A percentile compares a stretch with the other conserved stretches of the same genome.
phyloP scores from a whole-genome alignment of 345 rosid species.

The Hibiscus mutabilis region DNA sequence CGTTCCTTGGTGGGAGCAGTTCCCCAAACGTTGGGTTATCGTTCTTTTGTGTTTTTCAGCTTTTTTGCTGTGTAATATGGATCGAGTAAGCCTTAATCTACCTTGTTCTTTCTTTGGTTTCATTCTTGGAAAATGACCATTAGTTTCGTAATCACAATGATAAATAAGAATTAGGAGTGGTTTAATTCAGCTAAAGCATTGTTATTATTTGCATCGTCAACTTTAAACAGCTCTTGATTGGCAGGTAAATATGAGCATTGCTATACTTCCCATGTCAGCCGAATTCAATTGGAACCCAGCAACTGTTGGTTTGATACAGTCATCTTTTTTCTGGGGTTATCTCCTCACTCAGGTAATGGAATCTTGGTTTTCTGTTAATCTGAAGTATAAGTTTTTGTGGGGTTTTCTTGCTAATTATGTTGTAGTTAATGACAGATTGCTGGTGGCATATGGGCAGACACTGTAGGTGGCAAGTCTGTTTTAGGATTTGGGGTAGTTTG shows the following conservation, averaged over 20 bases:
- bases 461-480: conserved; percentile 77
- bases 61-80: conserved; percentile 90
- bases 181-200: not conserved
- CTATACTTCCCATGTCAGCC: conserved; percentile 98
- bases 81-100: conserved; percentile 43
- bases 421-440: conserved; percentile 46
- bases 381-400: not conserved
- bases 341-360: conserved; percentile 74
- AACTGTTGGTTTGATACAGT: conserved; percentile 86
- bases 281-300: conserved; percentile 80
- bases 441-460: conserved; percentile 97
- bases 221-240: conserved; percentile 24
- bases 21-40: conserved; percentile 88
- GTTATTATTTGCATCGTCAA: conserved; percentile 11
- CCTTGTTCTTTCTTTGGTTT: not conserved
- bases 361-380: not conserved
- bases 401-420: conserved; percentile 1
- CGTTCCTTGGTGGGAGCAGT: conserved; percentile 76
- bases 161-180: not conserved
- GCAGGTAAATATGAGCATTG: conserved; percentile 98
- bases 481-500: conserved; percentile 86
- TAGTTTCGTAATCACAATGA: not conserved
- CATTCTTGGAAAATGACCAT: not conserved
- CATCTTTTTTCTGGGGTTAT: conserved; percentile 98
- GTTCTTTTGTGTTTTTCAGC: conserved; percentile 81